phyloP scores from a whole-genome alignment of 2,329 filamentous ascomycete species.

The Phyllosticta paracitricarpa region DNA sequence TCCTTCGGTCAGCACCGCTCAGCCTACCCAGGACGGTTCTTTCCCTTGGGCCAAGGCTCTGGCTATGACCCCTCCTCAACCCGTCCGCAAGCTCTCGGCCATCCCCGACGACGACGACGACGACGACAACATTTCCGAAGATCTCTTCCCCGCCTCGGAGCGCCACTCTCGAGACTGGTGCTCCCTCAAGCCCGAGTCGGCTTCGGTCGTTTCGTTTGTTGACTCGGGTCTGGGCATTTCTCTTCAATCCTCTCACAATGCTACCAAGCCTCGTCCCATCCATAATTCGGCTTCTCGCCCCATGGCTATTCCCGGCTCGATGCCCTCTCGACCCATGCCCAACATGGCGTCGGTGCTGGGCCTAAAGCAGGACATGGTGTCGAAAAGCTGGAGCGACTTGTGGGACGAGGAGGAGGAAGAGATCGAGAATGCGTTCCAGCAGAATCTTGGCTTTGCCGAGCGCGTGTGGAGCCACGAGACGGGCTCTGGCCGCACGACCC shows the following conservation, averaged over 20 bases:
- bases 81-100: constrained; percentile 72
- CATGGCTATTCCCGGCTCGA: constrained; percentile 68
- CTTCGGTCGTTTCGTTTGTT: constrained; percentile 72
- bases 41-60: constrained; percentile 95
- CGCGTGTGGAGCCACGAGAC: constrained; percentile 27
- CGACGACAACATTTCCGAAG: constrained; percentile 62
- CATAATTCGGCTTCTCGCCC: constrained; percentile 54
- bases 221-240: constrained; percentile 76
- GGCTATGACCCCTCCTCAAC: constrained; percentile 61
- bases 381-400: constrained; percentile 98
- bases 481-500: constrained; percentile 37
- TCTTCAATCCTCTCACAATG: constrained; percentile 50
- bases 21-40: constrained; percentile 62
- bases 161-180: constrained; percentile 59
- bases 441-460: constrained; percentile 20
- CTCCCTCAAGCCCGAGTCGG: constrained; percentile 63
- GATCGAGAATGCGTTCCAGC: constrained; percentile 42
- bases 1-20: constrained; percentile 87
- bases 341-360: constrained; percentile 75
- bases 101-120: constrained; percentile 65
- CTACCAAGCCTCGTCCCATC: constrained; percentile 39
- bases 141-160: constrained; percentile 73
- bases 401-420: constrained; percentile 95
- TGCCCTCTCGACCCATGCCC: constrained; percentile 54
- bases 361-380: constrained; percentile 65